phyloP scores from a whole-genome alignment of 78 protist genomes.

The Reticulomyxa filosa region DNA sequence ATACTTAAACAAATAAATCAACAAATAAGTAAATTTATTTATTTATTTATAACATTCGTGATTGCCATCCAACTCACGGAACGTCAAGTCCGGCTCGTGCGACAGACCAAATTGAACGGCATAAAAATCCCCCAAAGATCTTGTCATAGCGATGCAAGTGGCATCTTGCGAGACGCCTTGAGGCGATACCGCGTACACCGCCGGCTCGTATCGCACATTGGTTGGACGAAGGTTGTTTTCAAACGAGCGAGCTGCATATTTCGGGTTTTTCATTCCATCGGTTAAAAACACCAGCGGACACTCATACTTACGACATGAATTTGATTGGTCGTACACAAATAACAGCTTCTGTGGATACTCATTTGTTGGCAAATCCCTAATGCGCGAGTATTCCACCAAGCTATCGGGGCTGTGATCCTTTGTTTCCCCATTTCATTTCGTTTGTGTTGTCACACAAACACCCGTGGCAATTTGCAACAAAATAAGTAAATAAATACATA shows the following conservation, averaged over 20 bases:
- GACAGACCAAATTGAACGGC: background rate
- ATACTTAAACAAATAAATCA: too few relatives aligned
- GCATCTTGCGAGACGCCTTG: background rate
- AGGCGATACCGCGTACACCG: conserved; percentile 2
- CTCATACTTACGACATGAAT: background rate
- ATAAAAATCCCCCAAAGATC: conserved; percentile 1
- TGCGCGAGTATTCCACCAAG: background rate
- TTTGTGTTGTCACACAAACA: too few relatives aligned
- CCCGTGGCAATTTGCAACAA: too few relatives aligned
- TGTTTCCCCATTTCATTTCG: too few relatives aligned
- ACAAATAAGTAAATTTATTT: too few relatives aligned
- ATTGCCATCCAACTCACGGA: background rate
- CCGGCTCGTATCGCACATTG: conserved; percentile 2
- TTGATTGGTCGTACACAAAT: conserved; percentile 3
- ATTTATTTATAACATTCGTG: background rate
- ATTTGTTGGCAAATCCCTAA: background rate
- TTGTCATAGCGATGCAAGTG: background rate
- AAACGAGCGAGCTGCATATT: background rate
- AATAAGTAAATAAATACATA: background rate
- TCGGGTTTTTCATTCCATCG: background rate
- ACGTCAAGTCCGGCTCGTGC: background rate
- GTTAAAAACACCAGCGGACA: background rate
- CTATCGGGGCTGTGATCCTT: conserved; percentile 7
- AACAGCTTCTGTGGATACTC: background rate
- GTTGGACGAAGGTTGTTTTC: background rate